These are phyloP conservation scores for Phialophora verrucosa DNA, from an alignment of 2,329 filamentous ascomycete species.

Conservation along the genomic window DNA sequence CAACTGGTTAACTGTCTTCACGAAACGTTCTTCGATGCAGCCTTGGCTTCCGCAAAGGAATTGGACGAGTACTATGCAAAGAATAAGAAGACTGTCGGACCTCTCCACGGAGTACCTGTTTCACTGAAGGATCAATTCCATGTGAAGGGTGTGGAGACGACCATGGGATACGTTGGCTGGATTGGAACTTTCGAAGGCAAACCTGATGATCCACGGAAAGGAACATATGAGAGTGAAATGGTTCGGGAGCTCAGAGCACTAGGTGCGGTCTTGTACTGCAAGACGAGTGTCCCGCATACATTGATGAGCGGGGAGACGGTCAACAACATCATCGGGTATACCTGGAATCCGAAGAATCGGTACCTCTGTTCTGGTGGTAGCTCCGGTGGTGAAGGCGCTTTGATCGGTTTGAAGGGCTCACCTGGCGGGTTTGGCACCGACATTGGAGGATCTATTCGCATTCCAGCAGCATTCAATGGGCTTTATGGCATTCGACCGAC, in stretches of 20 bases:
- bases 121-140: slow-evolving; percentile 59
- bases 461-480: slow-evolving; percentile 65
- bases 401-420: slow-evolving; percentile 60
- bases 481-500: slow-evolving; percentile 64
- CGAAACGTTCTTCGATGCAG: slow-evolving; percentile 61
- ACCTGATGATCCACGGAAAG: slow-evolving; percentile 57
- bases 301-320: slow-evolving; percentile 65
- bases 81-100: slow-evolving; percentile 57
- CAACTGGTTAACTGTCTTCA: slow-evolving; percentile 62
- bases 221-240: slow-evolving; percentile 62
- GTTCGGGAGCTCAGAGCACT: slow-evolving; percentile 59
- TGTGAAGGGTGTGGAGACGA: slow-evolving; percentile 58
- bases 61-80: slow-evolving; percentile 56
- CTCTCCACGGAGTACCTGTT: slow-evolving; percentile 67
- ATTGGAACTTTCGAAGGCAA: slow-evolving; percentile 65
- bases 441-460: slow-evolving; percentile 62
- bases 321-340: slow-evolving; percentile 66
- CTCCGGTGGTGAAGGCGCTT: slow-evolving; percentile 64
- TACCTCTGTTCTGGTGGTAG: slow-evolving; percentile 62
- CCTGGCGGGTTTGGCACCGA: slow-evolving; percentile 65
- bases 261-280: slow-evolving; percentile 62
- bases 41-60: slow-evolving; percentile 55
- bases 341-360: slow-evolving; percentile 63
- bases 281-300: slow-evolving; percentile 63
- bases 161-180: slow-evolving; percentile 70